These are phyloP conservation scores for Suillus lakei DNA, from an alignment of 768 basidiomycete species.

Conservation along the genomic window DNA sequence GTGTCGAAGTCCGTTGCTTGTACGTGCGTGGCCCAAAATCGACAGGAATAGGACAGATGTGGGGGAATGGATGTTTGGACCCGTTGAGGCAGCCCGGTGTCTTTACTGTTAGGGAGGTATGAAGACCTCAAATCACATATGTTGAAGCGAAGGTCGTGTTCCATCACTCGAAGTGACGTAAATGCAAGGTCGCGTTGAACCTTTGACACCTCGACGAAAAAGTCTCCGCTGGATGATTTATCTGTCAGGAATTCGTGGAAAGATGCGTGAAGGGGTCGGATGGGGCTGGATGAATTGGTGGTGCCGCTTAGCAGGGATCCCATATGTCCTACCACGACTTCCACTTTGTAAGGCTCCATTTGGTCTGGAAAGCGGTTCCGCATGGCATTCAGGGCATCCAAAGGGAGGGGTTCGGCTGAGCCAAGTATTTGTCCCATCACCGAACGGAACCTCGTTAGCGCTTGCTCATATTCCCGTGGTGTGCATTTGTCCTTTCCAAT, in stretches of 20 bases:
- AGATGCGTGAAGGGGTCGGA: slow-evolving; percentile 30
- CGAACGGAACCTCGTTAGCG: neutral
- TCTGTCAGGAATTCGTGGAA: slow-evolving; percentile 31
- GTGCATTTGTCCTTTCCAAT: neutral
- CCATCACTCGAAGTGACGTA: slow-evolving; percentile 32
- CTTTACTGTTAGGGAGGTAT: slow-evolving; percentile 30
- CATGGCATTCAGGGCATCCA: neutral
- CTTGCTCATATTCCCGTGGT: neutral
- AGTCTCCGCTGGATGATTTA: slow-evolving; percentile 15
- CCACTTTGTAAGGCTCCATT: neutral
- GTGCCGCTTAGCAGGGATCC: slow-evolving; percentile 13
- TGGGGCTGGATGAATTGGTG: neutral
- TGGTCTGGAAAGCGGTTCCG: neutral
- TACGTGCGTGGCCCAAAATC: slow-evolving; percentile 17
- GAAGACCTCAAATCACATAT: slow-evolving; percentile 39
- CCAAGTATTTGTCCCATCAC: slow-evolving; percentile 11
- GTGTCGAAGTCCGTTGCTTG: neutral
- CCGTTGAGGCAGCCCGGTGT: slow-evolving; percentile 8
- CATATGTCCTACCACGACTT: neutral
- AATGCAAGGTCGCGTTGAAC: neutral
- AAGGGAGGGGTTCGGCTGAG: neutral
- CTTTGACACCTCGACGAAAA: slow-evolving; percentile 12
- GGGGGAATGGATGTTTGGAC: slow-evolving; percentile 3
- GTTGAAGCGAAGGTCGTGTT: slow-evolving; percentile 37
- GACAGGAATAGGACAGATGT: slow-evolving; percentile 17